These are phyloP conservation scores for Aspergillus persii DNA, from an alignment of 2,329 filamentous ascomycete genomes.

Conservation along the genomic window DNA sequence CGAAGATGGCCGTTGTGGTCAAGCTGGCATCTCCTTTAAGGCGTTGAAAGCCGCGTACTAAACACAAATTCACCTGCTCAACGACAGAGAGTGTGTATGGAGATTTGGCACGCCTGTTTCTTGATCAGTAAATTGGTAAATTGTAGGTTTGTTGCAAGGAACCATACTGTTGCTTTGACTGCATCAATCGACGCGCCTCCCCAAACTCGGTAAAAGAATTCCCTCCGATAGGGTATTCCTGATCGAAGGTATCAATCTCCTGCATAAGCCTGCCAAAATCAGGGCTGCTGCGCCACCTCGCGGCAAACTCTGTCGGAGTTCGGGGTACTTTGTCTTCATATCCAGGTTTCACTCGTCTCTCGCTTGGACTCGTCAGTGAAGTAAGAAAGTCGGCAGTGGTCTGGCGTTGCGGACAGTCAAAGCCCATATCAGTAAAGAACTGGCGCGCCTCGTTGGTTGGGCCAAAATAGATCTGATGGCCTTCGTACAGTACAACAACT, in stretches of 20 bases:
- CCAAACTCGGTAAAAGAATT: conserved; percentile 2
- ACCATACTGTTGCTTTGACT: conserved; percentile 3
- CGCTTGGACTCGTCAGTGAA: conserved; percentile 61
- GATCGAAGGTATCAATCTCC: conserved; percentile 34
- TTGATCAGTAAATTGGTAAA: not conserved
- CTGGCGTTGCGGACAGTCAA: conserved; percentile 62
- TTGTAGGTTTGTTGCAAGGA: not conserved
- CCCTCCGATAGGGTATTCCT: conserved; percentile 23
- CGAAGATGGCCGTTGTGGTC: conserved; percentile 5
- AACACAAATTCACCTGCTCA: conserved; percentile 12
- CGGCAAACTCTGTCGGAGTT: conserved; percentile 65
- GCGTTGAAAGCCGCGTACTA: conserved; percentile 13
- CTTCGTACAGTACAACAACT: conserved; percentile 69
- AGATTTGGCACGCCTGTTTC: conserved; percentile 9
- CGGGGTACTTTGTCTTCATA: conserved; percentile 62
- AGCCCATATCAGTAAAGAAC: conserved; percentile 69
- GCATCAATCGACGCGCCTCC: conserved; percentile 1
- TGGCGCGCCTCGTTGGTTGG: conserved; percentile 55
- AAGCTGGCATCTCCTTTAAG: conserved; percentile 13
- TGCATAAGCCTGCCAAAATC: conserved; percentile 26
- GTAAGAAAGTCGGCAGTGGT: conserved; percentile 69
- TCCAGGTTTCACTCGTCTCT: conserved; percentile 55
- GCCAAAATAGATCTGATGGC: conserved; percentile 73
- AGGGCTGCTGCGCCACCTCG: conserved; percentile 39
- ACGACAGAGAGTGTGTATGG: conserved; percentile 14